Evolutionary conservation across 257 asterid species (phyloP).

Genomic region (Salvia splendens): DNA sequence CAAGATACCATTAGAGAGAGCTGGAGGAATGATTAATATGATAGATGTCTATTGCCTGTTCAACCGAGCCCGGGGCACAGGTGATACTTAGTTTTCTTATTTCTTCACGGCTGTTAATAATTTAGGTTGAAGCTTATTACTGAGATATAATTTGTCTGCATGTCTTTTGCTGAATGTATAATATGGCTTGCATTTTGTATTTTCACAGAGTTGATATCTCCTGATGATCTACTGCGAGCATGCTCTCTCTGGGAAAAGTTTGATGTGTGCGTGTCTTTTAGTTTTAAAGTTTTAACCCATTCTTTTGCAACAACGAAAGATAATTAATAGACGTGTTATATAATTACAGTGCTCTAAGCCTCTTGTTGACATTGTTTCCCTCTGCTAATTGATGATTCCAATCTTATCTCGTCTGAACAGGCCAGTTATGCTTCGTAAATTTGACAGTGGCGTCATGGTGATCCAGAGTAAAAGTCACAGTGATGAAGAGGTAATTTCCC

Average conservation of each 20-base stretch:
- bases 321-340: conserved; percentile 1
- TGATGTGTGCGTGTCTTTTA: conserved; percentile 66
- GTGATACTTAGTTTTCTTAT: conserved; percentile 36
- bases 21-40: conserved; percentile 93
- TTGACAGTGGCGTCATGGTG: conserved; percentile 97
- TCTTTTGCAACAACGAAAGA: conserved; percentile 25
- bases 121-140: conserved; percentile 17
- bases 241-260: conserved; percentile 96
- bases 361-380: neutral
- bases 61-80: conserved; percentile 99
- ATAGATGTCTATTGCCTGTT: conserved; percentile 92
- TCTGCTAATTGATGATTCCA: conserved; percentile 17
- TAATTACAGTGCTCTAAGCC: conserved; percentile 25
- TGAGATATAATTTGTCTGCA: neutral
- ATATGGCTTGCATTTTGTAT: conserved; percentile 22
- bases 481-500: conserved; percentile 74
- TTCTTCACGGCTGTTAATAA: conserved; percentile 5
- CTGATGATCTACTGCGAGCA: conserved; percentile 94
- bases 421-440: conserved; percentile 88
- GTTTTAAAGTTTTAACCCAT: conserved; percentile 30
- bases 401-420: conserved; percentile 42
- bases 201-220: conserved; percentile 84
- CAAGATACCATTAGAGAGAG: conserved; percentile 79
- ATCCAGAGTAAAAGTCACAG: conserved; percentile 88
- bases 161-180: conserved; percentile 14